Percentiles rank a stretch among this genome's conserved stretches.
Evolutionary conservation across 2,329 filamentous ascomycete species (phyloP).

Genomic region (Tolypocladium guangdongense): DNA sequence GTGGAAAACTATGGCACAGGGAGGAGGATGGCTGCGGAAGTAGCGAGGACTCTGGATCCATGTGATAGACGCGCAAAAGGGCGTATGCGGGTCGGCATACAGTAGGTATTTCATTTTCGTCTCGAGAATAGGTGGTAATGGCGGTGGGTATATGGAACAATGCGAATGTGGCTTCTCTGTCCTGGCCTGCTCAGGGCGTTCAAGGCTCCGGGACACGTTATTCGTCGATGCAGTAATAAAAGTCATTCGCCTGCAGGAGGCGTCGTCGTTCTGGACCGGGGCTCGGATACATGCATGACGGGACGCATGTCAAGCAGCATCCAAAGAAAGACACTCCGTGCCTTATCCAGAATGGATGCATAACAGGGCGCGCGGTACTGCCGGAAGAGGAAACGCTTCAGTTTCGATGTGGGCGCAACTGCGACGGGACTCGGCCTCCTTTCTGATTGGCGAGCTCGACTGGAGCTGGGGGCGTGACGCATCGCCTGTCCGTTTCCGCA

Average conservation of each 20-base stretch:
- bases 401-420: background rate
- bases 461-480: no score
- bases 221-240: no score
- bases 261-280: no score
- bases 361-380: background rate
- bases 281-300: background rate
- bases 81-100: conserved; percentile 3
- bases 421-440: background rate
- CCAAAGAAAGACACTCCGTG: background rate
- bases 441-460: background rate
- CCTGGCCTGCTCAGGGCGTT: no score
- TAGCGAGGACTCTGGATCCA: conserved; percentile 4
- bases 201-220: no score
- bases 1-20: background rate
- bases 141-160: background rate
- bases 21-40: background rate
- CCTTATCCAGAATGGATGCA: background rate
- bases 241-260: no score
- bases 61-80: conserved; percentile 7
- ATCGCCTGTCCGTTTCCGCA: background rate
- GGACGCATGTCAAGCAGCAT: background rate
- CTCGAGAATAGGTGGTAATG: background rate
- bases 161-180: background rate
- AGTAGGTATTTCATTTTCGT: background rate
- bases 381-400: background rate